Evolutionary conservation across 2,329 filamentous ascomycete species (phyloP).

Genomic region (Pseudopyrenochaeta lycopersici): DNA sequence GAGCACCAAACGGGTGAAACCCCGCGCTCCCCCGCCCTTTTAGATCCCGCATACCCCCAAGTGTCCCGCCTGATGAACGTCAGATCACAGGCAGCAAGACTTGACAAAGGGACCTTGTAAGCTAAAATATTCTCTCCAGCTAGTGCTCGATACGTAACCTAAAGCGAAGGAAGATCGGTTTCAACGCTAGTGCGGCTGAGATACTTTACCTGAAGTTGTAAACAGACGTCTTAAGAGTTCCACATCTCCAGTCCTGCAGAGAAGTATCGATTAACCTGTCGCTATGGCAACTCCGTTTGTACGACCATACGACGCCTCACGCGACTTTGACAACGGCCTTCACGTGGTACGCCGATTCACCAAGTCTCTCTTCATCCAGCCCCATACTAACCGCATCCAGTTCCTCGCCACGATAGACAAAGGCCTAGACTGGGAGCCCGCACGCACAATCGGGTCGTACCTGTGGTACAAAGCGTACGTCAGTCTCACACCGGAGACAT

Average conservation of each 20-base stretch:
- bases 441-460: conserved; percentile 40
- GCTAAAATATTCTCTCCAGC: no score
- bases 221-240: no score
- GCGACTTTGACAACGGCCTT: conserved; percentile 25
- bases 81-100: neutral
- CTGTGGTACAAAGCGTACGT: conserved; percentile 47
- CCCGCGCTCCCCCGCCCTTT: neutral
- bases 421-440: conserved; percentile 33
- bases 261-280: no score
- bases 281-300: conserved; percentile 23
- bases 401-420: conserved; percentile 36
- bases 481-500: conserved; percentile 36
- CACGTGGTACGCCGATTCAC: conserved; percentile 20
- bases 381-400: conserved; percentile 14
- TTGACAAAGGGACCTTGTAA: no score
- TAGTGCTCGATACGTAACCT: no score
- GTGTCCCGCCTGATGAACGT: neutral
- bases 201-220: no score
- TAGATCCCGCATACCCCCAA: neutral
- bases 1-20: neutral
- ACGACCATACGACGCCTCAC: conserved; percentile 22
- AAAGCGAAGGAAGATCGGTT: no score
- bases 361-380: neutral
- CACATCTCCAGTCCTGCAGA: no score
- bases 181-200: no score